Conservation (phyloP, 306 rosid genomes). For the Rosa lucieae region DNA sequence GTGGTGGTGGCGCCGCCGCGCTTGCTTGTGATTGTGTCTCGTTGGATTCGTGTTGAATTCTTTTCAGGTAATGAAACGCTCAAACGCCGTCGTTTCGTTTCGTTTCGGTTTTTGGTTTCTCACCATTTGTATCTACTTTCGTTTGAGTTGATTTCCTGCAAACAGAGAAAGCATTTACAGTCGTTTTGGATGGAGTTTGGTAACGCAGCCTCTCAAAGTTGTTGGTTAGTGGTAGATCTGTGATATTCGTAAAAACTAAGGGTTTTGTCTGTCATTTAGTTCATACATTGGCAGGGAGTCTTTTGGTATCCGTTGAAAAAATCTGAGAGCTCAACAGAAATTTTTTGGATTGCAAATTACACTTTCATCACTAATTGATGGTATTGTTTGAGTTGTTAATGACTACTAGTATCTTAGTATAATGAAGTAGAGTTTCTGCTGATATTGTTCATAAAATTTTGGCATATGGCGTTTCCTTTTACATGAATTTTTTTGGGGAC, state of each 20-base stretch:
- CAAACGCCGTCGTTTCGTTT: neutral
- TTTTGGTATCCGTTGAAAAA: neutral
- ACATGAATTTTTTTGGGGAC: too few relatives aligned
- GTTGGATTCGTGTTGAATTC: neutral
- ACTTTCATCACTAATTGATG: neutral
- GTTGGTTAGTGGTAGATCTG: constrained; percentile 7
- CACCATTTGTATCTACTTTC: neutral
- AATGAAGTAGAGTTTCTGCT: too few relatives aligned
- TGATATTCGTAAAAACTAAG: neutral
- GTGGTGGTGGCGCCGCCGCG: neutral
- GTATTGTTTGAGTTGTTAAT: too few relatives aligned
- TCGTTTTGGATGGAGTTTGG: neutral
- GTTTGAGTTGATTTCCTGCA: neutral
- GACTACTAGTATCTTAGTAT: too few relatives aligned
- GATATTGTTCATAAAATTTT: too few relatives aligned
- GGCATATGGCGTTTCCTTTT: too few relatives aligned
- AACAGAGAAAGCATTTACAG: too few relatives aligned
- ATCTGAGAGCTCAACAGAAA: neutral
- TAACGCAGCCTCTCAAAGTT: neutral
- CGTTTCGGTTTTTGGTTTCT: neutral
- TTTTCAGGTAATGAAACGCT: neutral
- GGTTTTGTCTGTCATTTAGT: neutral
- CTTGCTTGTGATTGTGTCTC: constrained; percentile 24
- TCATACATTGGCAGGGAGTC: neutral
- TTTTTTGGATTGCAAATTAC: neutral